These are phyloP conservation scores for Stephania japonica DNA, from an alignment of 164 flowering plant genomes.

Conservation along the genomic window DNA sequence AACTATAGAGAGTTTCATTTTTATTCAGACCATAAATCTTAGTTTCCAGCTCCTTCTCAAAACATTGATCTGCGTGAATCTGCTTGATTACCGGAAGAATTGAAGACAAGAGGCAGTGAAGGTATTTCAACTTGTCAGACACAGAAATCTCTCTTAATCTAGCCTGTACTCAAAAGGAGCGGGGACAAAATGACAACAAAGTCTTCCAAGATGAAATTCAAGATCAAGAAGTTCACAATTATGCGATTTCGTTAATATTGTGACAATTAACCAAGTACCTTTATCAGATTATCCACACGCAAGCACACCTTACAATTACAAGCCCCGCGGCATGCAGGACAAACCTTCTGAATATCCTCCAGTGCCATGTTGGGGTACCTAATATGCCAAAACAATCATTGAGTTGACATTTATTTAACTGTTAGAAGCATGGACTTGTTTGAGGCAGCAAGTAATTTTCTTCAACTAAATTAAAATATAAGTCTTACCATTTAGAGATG, in stretches of 20 bases:
- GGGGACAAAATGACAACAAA: not conserved
- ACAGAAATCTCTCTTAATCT: constrained; percentile 68
- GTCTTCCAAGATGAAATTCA: not conserved
- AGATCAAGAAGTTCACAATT: not conserved
- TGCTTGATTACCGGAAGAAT: constrained; percentile 80
- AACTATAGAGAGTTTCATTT: constrained; percentile 2
- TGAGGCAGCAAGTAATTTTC: not conserved
- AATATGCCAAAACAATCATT: constrained; percentile 5
- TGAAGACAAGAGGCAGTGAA: constrained; percentile 60
- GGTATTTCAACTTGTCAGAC: constrained; percentile 70
- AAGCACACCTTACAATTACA: constrained; percentile 81
- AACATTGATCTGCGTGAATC: constrained; percentile 69
- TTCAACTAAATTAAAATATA: constrained; percentile 6
- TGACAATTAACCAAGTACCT: constrained; percentile 38
- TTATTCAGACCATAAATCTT: constrained; percentile 51
- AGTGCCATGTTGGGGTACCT: constrained; percentile 73
- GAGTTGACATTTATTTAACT: not conserved
- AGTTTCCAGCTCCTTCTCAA: constrained; percentile 74
- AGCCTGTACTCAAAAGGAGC: constrained; percentile 37
- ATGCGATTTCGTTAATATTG: not conserved
- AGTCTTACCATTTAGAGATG: constrained; percentile 70
- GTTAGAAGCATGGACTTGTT: not conserved
- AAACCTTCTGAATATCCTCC: constrained; percentile 71
- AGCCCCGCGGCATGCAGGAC: constrained; percentile 90
- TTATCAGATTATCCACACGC: constrained; percentile 69